These are phyloP conservation scores for Brassica incana DNA, from an alignment of 345 rosid species.

Conservation along the genomic window DNA sequence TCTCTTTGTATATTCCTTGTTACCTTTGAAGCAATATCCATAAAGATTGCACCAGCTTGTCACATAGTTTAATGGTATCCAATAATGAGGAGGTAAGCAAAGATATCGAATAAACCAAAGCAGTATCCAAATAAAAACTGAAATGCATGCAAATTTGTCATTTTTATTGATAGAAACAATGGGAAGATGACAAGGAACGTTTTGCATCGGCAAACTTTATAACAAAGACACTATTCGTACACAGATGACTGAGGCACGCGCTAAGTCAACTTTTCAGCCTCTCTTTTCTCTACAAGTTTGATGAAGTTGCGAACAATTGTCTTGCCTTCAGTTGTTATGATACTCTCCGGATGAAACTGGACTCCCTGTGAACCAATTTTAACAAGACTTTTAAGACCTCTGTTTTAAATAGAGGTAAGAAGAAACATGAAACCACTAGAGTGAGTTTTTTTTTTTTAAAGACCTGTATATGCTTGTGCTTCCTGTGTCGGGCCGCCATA, in stretches of 20 bases:
- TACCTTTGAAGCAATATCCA: not conserved
- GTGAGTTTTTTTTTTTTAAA: not conserved
- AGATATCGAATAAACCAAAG: not conserved
- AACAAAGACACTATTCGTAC: not conserved
- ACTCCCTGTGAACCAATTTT: slow-evolving; percentile 62
- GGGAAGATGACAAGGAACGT: not conserved
- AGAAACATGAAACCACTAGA: slow-evolving; percentile 1
- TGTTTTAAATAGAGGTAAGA: not conserved
- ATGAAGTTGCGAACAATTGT: slow-evolving; percentile 74
- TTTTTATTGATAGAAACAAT: too few relatives aligned
- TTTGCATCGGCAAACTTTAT: slow-evolving; percentile 21
- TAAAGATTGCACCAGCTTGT: not conserved
- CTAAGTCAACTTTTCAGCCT: slow-evolving; percentile 55
- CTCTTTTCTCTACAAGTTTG: slow-evolving; percentile 54
- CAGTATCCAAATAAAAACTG: not conserved
- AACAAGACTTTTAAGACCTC: slow-evolving; percentile 6
- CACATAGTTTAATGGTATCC: not conserved
- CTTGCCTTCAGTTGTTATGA: slow-evolving; percentile 79
- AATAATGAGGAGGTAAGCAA: not conserved
- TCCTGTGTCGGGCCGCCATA: slow-evolving; percentile 95
- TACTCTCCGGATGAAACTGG: slow-evolving; percentile 97
- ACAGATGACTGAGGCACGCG: not conserved
- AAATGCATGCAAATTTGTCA: too few relatives aligned
- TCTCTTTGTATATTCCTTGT: not conserved
- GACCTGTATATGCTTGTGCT: slow-evolving; percentile 80